Percentiles rank a stretch among this genome's conserved stretches.
These are phyloP conservation scores for Lasiosphaeria hispida DNA, from an alignment of 495 filamentous ascomycete genomes.

Conservation along the genomic window DNA sequence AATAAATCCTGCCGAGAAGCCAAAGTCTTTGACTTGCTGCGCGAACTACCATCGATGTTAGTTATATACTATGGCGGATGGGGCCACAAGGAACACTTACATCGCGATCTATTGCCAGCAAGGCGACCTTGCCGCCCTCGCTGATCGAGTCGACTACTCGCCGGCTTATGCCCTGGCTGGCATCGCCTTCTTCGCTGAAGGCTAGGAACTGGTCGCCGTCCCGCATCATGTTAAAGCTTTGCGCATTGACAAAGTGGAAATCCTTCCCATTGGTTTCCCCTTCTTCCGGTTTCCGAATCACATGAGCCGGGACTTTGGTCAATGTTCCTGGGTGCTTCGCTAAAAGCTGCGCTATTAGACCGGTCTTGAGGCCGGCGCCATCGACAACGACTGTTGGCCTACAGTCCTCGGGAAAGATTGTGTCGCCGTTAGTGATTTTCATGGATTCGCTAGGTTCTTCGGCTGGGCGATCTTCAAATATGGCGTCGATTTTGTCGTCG, in stretches of 20 bases:
- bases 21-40: conserved; percentile 68
- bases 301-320: conserved; percentile 37
- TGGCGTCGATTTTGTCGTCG: conserved; percentile 60
- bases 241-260: conserved; percentile 47
- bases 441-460: conserved; percentile 26
- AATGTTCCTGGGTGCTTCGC: conserved; percentile 43
- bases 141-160: conserved; percentile 44
- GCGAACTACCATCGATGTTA: conserved; percentile 52
- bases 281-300: conserved; percentile 42
- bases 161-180: conserved; percentile 46
- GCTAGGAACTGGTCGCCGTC: conserved; percentile 53
- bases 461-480: conserved; percentile 45
- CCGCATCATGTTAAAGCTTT: conserved; percentile 48
- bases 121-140: conserved; percentile 46
- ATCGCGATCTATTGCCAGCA: conserved; percentile 58
- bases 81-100: conserved; percentile 26
- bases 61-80: background rate
- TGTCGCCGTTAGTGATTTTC: conserved; percentile 19
- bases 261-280: conserved; percentile 45
- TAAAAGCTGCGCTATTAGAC: conserved; percentile 39
- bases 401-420: conserved; percentile 39
- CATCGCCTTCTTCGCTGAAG: conserved; percentile 41
- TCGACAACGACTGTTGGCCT: conserved; percentile 49
- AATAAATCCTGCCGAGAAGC: conserved; percentile 67
- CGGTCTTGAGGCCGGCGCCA: conserved; percentile 37